These are phyloP conservation scores for Kwoniella europaea DNA, from an alignment of 768 basidiomycete genomes.

Conservation along the genomic window DNA sequence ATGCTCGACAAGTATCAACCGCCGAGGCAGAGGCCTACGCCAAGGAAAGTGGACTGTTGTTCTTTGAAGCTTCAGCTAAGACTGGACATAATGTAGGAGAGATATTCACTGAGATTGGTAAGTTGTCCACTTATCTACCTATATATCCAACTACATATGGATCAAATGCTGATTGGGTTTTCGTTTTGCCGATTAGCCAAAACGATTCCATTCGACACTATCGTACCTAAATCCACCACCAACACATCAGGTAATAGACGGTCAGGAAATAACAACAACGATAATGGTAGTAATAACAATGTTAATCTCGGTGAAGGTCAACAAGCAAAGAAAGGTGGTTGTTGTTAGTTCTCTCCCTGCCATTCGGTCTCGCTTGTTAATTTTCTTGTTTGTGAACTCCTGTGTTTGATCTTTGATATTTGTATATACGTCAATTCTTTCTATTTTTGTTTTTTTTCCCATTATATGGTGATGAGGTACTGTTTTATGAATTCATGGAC, in stretches of 20 bases:
- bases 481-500: conserved; percentile 9
- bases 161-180: not conserved
- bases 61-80: conserved; percentile 97
- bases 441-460: not conserved
- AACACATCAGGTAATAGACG: conserved; percentile 61
- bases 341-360: conserved; percentile 39
- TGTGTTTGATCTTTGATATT: not conserved
- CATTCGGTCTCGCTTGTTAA: too few species aligned
- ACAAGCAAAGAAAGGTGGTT: conserved; percentile 55
- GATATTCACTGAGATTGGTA: conserved; percentile 97
- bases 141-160: not conserved
- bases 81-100: conserved; percentile 78
- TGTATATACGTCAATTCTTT: conserved; percentile 12
- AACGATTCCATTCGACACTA: conserved; percentile 91
- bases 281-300: conserved; percentile 19
- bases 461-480: conserved; percentile 3
- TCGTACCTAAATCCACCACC: conserved; percentile 72
- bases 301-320: conserved; percentile 57
- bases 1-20: conserved; percentile 77
- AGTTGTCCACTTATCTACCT: conserved; percentile 36
- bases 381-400: too few species aligned
- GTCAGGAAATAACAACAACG: conserved; percentile 9
- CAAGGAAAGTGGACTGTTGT: conserved; percentile 87
- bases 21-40: conserved; percentile 98
- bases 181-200: conserved; percentile 63